Evolutionary conservation across 2,329 filamentous ascomycete genomes (phyloP).

Genomic region (Fusarium circinatum): DNA sequence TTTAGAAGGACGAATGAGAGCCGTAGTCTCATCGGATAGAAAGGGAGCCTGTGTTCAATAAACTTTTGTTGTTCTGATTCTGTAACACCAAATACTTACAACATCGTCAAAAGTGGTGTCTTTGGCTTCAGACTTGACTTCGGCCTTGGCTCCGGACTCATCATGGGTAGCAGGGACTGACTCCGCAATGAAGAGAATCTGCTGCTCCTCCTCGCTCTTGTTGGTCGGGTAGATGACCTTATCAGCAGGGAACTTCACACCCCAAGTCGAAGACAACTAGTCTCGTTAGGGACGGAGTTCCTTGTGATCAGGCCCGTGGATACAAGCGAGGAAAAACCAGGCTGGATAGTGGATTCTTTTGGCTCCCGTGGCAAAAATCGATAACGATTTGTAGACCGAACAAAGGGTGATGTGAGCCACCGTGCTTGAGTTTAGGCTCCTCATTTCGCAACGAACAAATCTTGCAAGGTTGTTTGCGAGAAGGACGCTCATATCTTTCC

Average conservation of each 20-base stretch:
- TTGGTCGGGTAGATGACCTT: background rate
- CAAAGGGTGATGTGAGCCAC: background rate
- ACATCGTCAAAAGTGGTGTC: accelerated
- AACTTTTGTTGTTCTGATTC: too few relatives aligned
- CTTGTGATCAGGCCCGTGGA: background rate
- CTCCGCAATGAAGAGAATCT: background rate
- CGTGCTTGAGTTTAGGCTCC: accelerated
- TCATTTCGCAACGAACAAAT: accelerated
- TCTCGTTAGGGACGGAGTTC: background rate
- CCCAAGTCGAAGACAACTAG: background rate
- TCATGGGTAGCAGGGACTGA: background rate
- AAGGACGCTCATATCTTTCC: background rate
- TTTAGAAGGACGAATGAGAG: too few relatives aligned
- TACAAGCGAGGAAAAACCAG: background rate
- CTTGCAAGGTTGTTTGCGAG: background rate
- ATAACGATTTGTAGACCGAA: too few relatives aligned
- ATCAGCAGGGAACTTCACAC: background rate
- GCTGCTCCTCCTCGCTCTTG: background rate
- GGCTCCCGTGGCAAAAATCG: too few relatives aligned
- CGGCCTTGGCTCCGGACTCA: background rate
- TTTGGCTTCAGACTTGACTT: too few relatives aligned
- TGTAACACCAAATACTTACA: too few relatives aligned
- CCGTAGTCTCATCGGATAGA: too few relatives aligned
- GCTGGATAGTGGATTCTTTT: background rate
- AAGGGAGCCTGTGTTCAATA: too few relatives aligned